Conservation (phyloP, 495 filamentous ascomycete species). For the Penicillium canariense region DNA sequence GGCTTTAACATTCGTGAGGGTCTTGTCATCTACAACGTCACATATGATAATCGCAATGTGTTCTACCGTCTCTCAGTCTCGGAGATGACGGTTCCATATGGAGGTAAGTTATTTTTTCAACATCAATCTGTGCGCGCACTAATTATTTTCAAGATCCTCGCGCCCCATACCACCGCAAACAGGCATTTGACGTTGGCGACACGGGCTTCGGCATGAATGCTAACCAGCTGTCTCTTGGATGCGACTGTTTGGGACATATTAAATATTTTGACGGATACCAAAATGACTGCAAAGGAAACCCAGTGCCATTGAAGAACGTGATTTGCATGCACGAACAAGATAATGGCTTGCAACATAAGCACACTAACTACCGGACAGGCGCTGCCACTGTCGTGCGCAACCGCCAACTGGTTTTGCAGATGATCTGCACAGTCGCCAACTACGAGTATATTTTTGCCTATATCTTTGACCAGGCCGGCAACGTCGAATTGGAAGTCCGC, state of each 20-base stretch:
- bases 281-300: conserved; percentile 51
- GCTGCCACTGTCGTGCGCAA: conserved; percentile 60
- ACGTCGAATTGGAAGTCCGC: conserved; percentile 74
- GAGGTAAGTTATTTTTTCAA: conserved; percentile 29
- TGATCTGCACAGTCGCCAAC: conserved; percentile 76
- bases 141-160: conserved; percentile 56
- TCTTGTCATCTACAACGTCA: conserved; percentile 60
- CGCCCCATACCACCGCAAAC: conserved; percentile 65
- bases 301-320: conserved; percentile 54
- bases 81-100: conserved; percentile 74
- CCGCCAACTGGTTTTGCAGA: conserved; percentile 64
- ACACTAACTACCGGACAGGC: conserved; percentile 65
- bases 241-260: conserved; percentile 67
- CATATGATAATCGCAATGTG: conserved; percentile 66
- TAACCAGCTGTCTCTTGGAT: conserved; percentile 66
- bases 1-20: conserved; percentile 66
- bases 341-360: conserved; percentile 65
- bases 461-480: conserved; percentile 82
- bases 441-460: conserved; percentile 87
- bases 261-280: conserved; percentile 63
- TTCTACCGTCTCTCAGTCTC: conserved; percentile 72
- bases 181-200: conserved; percentile 71
- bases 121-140: too few relatives aligned
- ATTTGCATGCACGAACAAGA: conserved; percentile 72
- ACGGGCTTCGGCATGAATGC: conserved; percentile 63